These are phyloP conservation scores for Escovopsis sp. DNA, from an alignment of 2,329 filamentous ascomycete genomes.

Conservation along the genomic window DNA sequence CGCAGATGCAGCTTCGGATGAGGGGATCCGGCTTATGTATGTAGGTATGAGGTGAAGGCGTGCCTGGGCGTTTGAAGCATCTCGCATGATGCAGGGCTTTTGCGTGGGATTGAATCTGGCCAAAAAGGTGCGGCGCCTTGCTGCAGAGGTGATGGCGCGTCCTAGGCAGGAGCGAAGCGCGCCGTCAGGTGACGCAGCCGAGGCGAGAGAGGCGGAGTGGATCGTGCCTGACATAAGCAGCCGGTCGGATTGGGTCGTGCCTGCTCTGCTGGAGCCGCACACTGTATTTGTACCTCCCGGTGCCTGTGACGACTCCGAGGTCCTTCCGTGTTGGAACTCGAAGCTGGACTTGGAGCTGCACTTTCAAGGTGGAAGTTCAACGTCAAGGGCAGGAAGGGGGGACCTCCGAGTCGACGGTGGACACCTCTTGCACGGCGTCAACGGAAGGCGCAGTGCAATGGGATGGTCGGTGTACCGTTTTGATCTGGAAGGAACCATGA, in stretches of 20 bases:
- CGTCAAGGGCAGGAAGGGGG: no score
- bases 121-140: not conserved
- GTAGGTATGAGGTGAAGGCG: not conserved
- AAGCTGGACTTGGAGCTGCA: no score
- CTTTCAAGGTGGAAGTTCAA: no score
- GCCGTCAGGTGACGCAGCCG: slow-evolving; percentile 14
- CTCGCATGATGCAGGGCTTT: not conserved
- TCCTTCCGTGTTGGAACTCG: not conserved
- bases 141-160: not conserved
- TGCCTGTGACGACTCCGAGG: no score
- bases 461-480: no score
- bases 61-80: not conserved
- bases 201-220: not conserved
- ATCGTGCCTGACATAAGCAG: not conserved
- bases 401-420: no score
- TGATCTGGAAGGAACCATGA: no score
- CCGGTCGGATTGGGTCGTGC: no score
- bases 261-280: not conserved
- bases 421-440: no score
- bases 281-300: not conserved
- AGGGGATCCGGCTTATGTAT: no score
- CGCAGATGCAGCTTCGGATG: no score
- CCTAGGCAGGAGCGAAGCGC: slow-evolving; percentile 6
- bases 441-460: no score
- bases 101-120: not conserved